A percentile compares a stretch with the other conserved stretches of the same genome.
phyloP scores from a whole-genome alignment of 441 rosid genomes.

The Euphorbia celastroides region DNA sequence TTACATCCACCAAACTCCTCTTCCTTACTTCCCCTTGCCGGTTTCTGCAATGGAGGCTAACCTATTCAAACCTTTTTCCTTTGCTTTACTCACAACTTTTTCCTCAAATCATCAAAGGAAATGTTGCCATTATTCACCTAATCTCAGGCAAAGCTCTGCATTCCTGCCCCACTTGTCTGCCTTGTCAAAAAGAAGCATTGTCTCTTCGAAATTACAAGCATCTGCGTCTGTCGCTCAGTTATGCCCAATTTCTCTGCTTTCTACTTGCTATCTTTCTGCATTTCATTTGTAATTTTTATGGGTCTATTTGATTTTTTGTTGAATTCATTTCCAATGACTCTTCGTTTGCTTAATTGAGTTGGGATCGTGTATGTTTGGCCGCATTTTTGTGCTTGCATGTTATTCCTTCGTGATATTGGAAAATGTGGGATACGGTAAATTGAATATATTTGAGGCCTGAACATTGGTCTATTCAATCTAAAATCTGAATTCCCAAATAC shows the following conservation, averaged over 20 bases:
- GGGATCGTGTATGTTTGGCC: neutral
- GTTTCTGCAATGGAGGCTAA: conserved; percentile 43
- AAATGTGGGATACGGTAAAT: neutral
- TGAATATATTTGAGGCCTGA: neutral
- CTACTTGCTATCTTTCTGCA: neutral
- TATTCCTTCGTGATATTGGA: neutral
- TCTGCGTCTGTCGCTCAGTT: conserved; percentile 49
- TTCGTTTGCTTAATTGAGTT: neutral
- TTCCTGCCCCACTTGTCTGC: conserved; percentile 18
- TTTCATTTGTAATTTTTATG: conserved; percentile 11
- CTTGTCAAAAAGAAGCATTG: conserved; percentile 28
- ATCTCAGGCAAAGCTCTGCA: conserved; percentile 7
- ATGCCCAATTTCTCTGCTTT: neutral
- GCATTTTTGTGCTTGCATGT: neutral
- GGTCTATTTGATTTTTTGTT: neutral
- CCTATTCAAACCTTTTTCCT: conserved; percentile 32
- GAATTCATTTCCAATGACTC: neutral
- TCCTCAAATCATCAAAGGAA: conserved; percentile 20
- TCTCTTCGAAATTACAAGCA: conserved; percentile 31
- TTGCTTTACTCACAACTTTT: conserved; percentile 17
- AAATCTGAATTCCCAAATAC: neutral
- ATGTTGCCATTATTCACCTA: conserved; percentile 19
- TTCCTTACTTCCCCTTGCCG: no score
- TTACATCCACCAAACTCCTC: neutral
- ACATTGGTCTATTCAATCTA: neutral